Conservation (phyloP, 2,329 filamentous ascomycete genomes). For the Periconia digitata region DNA sequence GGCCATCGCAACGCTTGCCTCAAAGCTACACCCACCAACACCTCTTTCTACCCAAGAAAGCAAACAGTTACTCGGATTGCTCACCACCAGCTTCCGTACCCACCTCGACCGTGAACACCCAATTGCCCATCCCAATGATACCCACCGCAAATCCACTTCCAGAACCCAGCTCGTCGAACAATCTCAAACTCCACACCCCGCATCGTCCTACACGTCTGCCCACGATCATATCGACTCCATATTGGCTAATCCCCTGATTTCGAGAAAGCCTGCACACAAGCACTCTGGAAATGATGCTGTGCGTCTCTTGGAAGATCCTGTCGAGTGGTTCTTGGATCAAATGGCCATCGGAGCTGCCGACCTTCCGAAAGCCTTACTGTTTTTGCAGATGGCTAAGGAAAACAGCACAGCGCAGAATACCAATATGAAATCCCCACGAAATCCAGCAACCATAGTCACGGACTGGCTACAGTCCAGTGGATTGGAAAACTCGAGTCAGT, state of each 20-base stretch:
- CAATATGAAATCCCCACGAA: conserved; percentile 4
- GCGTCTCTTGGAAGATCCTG: conserved; percentile 38
- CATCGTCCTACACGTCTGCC: conserved; percentile 43
- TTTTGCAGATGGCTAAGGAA: conserved; percentile 36
- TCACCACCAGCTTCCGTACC: conserved; percentile 64
- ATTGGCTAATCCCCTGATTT: conserved; percentile 54
- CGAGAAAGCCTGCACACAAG: conserved; percentile 29
- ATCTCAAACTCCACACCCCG: conserved; percentile 10
- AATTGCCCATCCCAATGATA: conserved; percentile 5
- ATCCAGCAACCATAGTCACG: conserved; percentile 23
- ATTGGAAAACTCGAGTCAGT: conserved; percentile 28
- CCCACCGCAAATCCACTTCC: too few relatives aligned
- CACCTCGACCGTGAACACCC: conserved; percentile 64
- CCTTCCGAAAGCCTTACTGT: conserved; percentile 41
- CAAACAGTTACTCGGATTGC: conserved; percentile 59
- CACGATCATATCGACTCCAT: conserved; percentile 54
- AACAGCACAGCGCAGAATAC: neutral
- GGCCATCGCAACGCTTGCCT: conserved; percentile 46
- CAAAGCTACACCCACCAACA: conserved; percentile 56
- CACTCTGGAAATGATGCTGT: conserved; percentile 27
- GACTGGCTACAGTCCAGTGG: conserved; percentile 35
- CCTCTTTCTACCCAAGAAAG: conserved; percentile 61
- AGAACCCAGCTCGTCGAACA: conserved; percentile 4
- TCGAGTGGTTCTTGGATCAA: conserved; percentile 45
- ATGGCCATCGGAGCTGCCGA: conserved; percentile 42